Evolutionary conservation across 2,329 filamentous ascomycete species (phyloP).

Genomic region (Aspergillus intermedius): DNA sequence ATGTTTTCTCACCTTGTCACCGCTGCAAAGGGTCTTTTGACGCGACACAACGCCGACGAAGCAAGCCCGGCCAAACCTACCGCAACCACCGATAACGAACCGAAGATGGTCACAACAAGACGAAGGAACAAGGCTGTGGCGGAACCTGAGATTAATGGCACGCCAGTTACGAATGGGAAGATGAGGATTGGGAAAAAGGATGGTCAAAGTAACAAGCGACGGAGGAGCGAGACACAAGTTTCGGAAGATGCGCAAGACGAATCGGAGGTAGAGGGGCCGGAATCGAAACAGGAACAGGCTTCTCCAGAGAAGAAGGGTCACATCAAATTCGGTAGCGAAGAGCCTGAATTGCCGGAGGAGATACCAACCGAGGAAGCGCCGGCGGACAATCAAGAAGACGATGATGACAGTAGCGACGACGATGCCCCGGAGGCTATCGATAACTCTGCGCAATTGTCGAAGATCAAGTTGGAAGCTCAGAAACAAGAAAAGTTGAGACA

Average conservation of each 20-base stretch:
- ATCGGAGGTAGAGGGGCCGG: slow-evolving; percentile 5
- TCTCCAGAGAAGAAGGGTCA: slow-evolving; percentile 21
- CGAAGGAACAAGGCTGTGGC: slow-evolving; percentile 13
- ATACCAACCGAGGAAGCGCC: slow-evolving; percentile 13
- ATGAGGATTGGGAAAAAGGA: slow-evolving; percentile 20
- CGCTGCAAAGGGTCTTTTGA: slow-evolving; percentile 37
- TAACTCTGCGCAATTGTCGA: slow-evolving; percentile 33
- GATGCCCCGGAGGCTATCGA: slow-evolving; percentile 38
- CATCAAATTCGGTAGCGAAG: slow-evolving; percentile 38
- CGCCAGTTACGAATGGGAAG: slow-evolving; percentile 22
- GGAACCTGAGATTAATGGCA: slow-evolving; percentile 10
- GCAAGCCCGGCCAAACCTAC: slow-evolving; percentile 7
- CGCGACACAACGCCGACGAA: slow-evolving; percentile 24
- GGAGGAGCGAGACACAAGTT: slow-evolving; percentile 24
- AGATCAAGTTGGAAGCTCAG: slow-evolving; percentile 33
- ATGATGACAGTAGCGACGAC: slow-evolving; percentile 27
- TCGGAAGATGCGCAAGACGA: slow-evolving; percentile 12
- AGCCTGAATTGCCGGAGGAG: slow-evolving; percentile 22
- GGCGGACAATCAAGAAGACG: slow-evolving; percentile 13
- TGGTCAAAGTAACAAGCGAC: slow-evolving; percentile 27
- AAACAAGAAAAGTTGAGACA: slow-evolving; percentile 32
- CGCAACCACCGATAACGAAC: slow-evolving; percentile 10
- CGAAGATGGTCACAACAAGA: slow-evolving; percentile 32
- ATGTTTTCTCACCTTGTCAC: slow-evolving; percentile 40
- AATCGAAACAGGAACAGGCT: slow-evolving; percentile 10